Conservation (phyloP, 352 stramenopile genomes). For the Phytophthora fragariae region DNA sequence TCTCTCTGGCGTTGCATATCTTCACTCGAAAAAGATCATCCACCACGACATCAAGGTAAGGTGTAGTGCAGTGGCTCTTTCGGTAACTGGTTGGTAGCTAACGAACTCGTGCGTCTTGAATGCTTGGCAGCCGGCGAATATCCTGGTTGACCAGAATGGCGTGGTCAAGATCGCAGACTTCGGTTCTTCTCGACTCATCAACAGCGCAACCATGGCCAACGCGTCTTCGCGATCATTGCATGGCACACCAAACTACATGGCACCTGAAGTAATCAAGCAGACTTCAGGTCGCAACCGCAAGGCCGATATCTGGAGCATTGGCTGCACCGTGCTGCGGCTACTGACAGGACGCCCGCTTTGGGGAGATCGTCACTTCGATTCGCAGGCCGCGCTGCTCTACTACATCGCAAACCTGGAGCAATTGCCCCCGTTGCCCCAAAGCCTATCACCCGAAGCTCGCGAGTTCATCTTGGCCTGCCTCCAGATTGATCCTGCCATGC, state of each 20-base stretch:
- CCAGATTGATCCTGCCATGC: constrained; percentile 54
- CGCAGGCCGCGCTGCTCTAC: constrained; percentile 70
- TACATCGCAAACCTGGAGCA: constrained; percentile 64
- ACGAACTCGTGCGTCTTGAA: not conserved
- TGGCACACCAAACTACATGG: constrained; percentile 90
- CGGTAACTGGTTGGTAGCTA: not conserved
- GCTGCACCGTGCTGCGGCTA: constrained; percentile 82
- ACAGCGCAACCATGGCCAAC: constrained; percentile 58
- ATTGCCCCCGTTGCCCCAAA: constrained; percentile 48
- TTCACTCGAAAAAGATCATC: constrained; percentile 79
- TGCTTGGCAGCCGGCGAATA: constrained; percentile 79
- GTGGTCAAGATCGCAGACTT: constrained; percentile 96
- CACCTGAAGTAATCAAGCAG: constrained; percentile 89
- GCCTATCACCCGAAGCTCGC: constrained; percentile 48
- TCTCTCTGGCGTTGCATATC: constrained; percentile 88
- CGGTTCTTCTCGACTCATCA: constrained; percentile 86
- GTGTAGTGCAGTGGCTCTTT: no score
- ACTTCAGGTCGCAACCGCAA: constrained; percentile 67
- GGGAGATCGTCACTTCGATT: constrained; percentile 85
- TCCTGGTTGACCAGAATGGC: constrained; percentile 95
- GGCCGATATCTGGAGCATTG: constrained; percentile 88
- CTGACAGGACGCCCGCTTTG: constrained; percentile 71
- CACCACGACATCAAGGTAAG: constrained; percentile 86
- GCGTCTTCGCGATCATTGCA: constrained; percentile 59
- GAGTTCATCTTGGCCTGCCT: constrained; percentile 65